Evolutionary conservation across 208 protist species (phyloP), one percentile per base, ranked within the genome.

Genomic region (Acanthamoeba royreba): DNA sequence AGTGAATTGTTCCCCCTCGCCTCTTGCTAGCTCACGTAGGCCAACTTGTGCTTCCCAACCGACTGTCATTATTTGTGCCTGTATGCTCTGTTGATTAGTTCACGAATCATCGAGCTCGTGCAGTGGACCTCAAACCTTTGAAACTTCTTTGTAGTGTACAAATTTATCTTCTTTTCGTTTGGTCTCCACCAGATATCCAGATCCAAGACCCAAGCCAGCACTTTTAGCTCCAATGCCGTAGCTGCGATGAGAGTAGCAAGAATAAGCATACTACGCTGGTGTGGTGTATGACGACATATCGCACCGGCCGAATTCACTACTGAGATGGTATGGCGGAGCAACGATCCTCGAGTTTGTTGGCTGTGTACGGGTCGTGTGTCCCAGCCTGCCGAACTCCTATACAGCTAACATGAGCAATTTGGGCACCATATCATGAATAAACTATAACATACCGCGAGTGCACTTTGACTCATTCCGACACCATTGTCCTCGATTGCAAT

Each of bases 191-290:
- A 31, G 1, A 43, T 38, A 83, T 40, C 22, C 40, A 1, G 35
- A 3, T 4, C 72, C 72, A 1, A 83, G 72, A 13, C 72, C 72
- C 35, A 83, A 33, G 17, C 72, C 72, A 33, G 72, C 72, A 40
- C 72, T 83, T 43, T 83, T 83, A 43, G 72, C 72, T 0, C 72
- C 72, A 83, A 83, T 83, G 72, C 72, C 72, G 22, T 83, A 83
- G 2, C 72, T 83, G 63, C 2, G 17, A 42, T 1, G 38, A 19
- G 25, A 15, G 4, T 15, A 11, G 5, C 1, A 9, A n/a, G 22
- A 4, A 63, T 63, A n/a, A 28, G 9, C 7, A 31, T n/a, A 69
- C 58, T 69, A 7, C 25, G 13, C 2, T 35, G 2, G 25, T 38
- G 33, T 25, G 19, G 17, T 1, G n/a, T 15, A 2, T 7, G n/a